Evolutionary conservation across 2,329 filamentous ascomycete species (phyloP), one percentile per base, ranked within the genome.

Genomic region (Colletotrichum sp.): DNA sequence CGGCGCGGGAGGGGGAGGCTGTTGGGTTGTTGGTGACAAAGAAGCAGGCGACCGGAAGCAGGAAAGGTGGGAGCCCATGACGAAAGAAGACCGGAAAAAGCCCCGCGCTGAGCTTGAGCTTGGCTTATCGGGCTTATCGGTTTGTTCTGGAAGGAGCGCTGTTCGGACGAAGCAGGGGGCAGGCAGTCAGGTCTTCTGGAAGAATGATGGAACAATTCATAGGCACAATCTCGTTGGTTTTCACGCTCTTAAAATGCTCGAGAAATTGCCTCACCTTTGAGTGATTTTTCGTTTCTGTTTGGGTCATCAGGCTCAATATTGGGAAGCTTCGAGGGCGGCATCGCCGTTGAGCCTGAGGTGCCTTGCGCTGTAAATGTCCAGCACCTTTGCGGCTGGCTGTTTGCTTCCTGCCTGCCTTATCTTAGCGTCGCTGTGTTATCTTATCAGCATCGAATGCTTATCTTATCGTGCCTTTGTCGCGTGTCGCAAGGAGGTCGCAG

Each of bases 81-180:
- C 73, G 75, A 73, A 60, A 67, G 61, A 72, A 52, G 43, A 52
- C n/a, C 0, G n/a, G 43, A 52, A 61, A 24, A 26, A 52, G 57
- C 69, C 73, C 69, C 69, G 64, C 70, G 55, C 73, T 67, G 34
- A 71, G 71, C 36, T 64, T 30, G 10, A 74, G 67, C 67, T 72
- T 61, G 70, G 52, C 28, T 72, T 72, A 72, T 67, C 68, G 12
- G 57, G 43, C n/a, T 21, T 52, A 26, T 36, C 30, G 9, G 28
- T 26, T 34, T 59, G n/a, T 36, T n/a, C 63, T 66, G 36, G 63
- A 52, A 52, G 28, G 30, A 13, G 13, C 28, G 18, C 32, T 21
- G 59, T 63, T 63, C 59, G 18, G 59, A 63, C 59, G 59, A 63
- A 34, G 30, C 59, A 61, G n/a, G 59, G 30, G 28, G 18, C 10